phyloP scores from a whole-genome alignment of 768 basidiomycete genomes.

The Lenzites betulinus region DNA sequence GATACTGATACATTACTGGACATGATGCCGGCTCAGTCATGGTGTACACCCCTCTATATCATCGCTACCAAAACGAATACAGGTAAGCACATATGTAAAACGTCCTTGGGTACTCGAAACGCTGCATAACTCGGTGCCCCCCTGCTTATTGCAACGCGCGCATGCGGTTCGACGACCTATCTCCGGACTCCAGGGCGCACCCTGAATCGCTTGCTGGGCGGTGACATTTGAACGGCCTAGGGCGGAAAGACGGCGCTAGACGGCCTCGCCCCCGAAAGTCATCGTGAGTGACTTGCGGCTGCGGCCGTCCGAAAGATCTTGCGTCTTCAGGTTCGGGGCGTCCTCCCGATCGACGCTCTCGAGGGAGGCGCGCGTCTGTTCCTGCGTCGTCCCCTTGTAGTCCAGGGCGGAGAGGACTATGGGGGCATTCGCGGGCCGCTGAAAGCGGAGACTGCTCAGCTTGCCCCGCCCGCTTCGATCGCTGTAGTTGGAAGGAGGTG shows the following conservation, averaged over 20 bases:
- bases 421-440: not conserved
- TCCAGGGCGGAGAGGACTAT: constrained; percentile 8
- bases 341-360: not conserved
- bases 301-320: not conserved
- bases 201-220: too few relatives aligned
- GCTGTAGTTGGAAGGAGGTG: not conserved
- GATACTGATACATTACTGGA: too few relatives aligned
- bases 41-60: too few relatives aligned
- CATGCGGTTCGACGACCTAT: too few relatives aligned
- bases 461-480: not conserved
- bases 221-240: not conserved
- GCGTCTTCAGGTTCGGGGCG: not conserved
- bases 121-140: too few relatives aligned
- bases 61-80: not conserved
- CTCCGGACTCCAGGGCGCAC: too few relatives aligned
- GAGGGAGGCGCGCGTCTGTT: not conserved
- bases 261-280: not conserved
- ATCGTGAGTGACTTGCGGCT: not conserved
- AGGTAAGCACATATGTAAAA: not conserved
- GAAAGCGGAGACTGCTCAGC: constrained; percentile 20
- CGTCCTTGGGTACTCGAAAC: too few relatives aligned
- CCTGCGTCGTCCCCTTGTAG: not conserved
- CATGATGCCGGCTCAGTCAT: too few relatives aligned
- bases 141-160: too few relatives aligned
- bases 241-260: not conserved